A percentile compares a stretch with the other conserved stretches of the same genome.
These are phyloP conservation scores for Simplicillium sp. DNA, from an alignment of 2,329 filamentous ascomycete genomes.

Conservation along the genomic window DNA sequence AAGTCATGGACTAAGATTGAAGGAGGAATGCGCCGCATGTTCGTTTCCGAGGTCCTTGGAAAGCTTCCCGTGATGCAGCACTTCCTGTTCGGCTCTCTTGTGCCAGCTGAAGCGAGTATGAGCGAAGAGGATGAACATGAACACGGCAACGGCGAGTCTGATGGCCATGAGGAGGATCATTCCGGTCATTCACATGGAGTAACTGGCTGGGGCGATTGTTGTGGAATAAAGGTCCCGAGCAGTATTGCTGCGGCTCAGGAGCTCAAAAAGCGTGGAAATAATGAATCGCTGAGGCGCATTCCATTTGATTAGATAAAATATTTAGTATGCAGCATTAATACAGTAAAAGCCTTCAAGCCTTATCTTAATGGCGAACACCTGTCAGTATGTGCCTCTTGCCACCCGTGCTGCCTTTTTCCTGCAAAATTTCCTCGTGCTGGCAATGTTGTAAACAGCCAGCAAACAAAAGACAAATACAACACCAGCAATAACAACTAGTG, in stretches of 20 bases:
- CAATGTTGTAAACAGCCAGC: not conserved
- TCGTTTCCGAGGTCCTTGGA: constrained; percentile 80
- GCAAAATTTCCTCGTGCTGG: not conserved
- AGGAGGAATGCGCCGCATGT: constrained; percentile 94
- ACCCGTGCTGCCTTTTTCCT: not conserved
- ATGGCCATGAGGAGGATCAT: constrained; percentile 48
- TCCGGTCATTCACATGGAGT: constrained; percentile 54
- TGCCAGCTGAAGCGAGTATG: constrained; percentile 79
- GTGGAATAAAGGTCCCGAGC: constrained; percentile 94
- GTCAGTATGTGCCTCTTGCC: not conserved
- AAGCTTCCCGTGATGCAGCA: constrained; percentile 99
- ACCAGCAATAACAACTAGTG: not conserved
- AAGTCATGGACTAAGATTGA: constrained; percentile 91
- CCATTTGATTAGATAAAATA: constrained; percentile 61
- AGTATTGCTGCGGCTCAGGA: constrained; percentile 86
- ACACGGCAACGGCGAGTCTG: constrained; percentile 31
- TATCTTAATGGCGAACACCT: too few relatives aligned
- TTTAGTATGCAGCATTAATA: not conserved
- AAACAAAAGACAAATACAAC: not conserved
- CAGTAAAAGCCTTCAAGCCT: too few relatives aligned
- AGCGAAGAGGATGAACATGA: constrained; percentile 45
- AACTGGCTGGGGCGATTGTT: constrained; percentile 87
- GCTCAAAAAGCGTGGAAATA: constrained; percentile 63
- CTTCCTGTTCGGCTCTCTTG: constrained; percentile 81
- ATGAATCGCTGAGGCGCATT: constrained; percentile 57